phyloP scores from a whole-genome alignment of 345 rosid species.

The Gossypium australe region DNA sequence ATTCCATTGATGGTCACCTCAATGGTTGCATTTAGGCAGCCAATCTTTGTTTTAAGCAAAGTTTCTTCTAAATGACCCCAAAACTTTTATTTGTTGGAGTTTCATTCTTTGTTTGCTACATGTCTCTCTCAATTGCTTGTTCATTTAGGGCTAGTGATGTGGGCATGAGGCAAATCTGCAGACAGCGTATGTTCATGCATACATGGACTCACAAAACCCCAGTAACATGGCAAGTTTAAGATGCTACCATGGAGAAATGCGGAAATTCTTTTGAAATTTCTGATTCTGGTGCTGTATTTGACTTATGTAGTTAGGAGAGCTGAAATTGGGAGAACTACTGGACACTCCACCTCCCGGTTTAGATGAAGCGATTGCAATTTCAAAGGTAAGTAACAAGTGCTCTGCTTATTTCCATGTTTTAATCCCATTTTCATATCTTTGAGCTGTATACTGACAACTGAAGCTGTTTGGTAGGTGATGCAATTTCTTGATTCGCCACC shows the following conservation, averaged over 20 bases:
- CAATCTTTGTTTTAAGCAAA: not conserved
- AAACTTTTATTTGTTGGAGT: not conserved
- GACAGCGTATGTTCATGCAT: not conserved
- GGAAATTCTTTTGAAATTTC: not conserved
- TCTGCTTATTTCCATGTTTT: conserved; percentile 10
- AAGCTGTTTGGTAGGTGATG: conserved; percentile 57
- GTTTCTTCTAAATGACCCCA: not conserved
- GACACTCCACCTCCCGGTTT: conserved; percentile 98
- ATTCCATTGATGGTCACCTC: not conserved
- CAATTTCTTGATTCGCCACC: conserved; percentile 92
- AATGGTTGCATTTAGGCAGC: not conserved
- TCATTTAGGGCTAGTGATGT: no score
- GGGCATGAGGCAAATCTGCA: not conserved
- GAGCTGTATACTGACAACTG: conserved; percentile 22
- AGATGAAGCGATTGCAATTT: conserved; percentile 96
- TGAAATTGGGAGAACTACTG: conserved; percentile 70
- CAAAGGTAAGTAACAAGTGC: conserved; percentile 46
- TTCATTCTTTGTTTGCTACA: not conserved
- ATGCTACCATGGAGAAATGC: not conserved
- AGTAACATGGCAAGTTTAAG: not conserved
- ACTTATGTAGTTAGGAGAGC: conserved; percentile 67
- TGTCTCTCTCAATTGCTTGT: not conserved
- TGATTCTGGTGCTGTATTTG: conserved; percentile 15
- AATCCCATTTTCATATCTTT: conserved; percentile 4
- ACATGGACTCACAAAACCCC: not conserved